These are phyloP conservation scores for Macadamia integrifolia DNA, from an alignment of 164 flowering plant genomes.

Conservation along the genomic window DNA sequence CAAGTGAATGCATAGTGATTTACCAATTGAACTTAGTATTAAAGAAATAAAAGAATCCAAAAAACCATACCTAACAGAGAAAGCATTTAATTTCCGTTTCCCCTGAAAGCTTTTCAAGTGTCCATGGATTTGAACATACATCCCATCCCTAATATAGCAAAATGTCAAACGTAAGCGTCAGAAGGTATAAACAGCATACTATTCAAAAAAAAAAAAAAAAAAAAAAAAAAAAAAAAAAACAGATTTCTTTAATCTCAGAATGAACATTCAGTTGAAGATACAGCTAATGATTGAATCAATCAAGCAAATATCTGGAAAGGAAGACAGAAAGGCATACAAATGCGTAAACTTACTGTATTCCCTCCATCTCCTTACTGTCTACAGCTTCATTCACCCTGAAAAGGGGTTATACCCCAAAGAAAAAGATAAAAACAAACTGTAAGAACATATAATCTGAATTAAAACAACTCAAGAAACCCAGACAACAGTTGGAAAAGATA, in stretches of 20 bases:
- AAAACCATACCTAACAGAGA: conserved; percentile 54
- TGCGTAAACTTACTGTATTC: conserved; percentile 37
- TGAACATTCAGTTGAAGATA: too few species aligned
- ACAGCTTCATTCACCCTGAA: conserved; percentile 56
- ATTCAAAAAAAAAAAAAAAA: neutral
- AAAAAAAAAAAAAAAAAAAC: neutral
- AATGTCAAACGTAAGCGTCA: neutral
- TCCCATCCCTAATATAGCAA: conserved; percentile 50
- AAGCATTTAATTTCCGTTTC: conserved; percentile 53
- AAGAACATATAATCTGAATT: neutral
- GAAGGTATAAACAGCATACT: neutral
- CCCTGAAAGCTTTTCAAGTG: conserved; percentile 74
- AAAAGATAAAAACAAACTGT: neutral
- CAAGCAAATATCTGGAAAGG: neutral
- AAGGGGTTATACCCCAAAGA: neutral
- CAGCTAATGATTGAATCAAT: neutral
- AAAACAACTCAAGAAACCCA: too few species aligned
- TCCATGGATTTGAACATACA: conserved; percentile 76
- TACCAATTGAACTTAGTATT: too few species aligned
- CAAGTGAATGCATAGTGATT: too few species aligned
- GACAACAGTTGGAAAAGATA: neutral
- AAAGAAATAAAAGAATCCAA: too few species aligned
- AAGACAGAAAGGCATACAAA: neutral
- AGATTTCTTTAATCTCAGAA: too few species aligned
- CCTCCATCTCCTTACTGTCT: conserved; percentile 57